These are phyloP conservation scores for Ustilago trichophora DNA, from an alignment of 1,284 basidiomycete species.

Conservation along the genomic window DNA sequence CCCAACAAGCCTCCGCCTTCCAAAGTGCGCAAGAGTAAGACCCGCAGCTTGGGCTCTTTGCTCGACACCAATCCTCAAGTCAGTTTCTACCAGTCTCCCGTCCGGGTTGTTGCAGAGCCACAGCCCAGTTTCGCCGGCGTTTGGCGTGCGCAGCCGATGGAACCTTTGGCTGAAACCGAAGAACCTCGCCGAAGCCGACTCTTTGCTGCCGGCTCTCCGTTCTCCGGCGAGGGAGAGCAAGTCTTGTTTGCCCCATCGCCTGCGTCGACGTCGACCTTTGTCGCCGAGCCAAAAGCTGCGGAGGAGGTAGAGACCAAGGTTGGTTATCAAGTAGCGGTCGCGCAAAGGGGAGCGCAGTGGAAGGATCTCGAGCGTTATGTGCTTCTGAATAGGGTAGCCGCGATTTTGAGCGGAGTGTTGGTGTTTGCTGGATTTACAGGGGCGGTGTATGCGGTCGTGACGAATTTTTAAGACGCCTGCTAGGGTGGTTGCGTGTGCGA, in stretches of 20 bases:
- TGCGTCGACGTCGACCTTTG: neutral
- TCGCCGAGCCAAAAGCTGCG: slow-evolving; percentile 5
- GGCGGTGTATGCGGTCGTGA: slow-evolving; percentile 47
- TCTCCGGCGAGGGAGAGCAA: neutral
- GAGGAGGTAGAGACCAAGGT: too few relatives aligned
- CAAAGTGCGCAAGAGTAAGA: slow-evolving; percentile 28
- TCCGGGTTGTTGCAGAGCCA: slow-evolving; percentile 27
- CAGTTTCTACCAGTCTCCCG: slow-evolving; percentile 48
- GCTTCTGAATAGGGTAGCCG: slow-evolving; percentile 50
- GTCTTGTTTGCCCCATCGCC: too few relatives aligned
- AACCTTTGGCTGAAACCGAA: slow-evolving; percentile 14
- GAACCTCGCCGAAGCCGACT: slow-evolving; percentile 25
- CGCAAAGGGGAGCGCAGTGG: too few relatives aligned
- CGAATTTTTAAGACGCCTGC: slow-evolving; percentile 59
- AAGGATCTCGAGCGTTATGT: slow-evolving; percentile 48
- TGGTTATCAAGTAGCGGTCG: too few relatives aligned
- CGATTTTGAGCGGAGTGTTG: slow-evolving; percentile 39
- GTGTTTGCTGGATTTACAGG: slow-evolving; percentile 49
- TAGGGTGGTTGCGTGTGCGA: slow-evolving; percentile 32
- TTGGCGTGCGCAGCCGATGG: slow-evolving; percentile 10
- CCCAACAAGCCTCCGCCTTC: slow-evolving; percentile 28
- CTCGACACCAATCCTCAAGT: slow-evolving; percentile 42
- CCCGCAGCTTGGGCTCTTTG: slow-evolving; percentile 29
- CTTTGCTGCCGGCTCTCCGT: too few relatives aligned
- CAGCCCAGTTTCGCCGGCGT: slow-evolving; percentile 3